Evolutionary conservation across 768 basidiomycete genomes (phyloP).

Genomic region (Mycena indigotica): DNA sequence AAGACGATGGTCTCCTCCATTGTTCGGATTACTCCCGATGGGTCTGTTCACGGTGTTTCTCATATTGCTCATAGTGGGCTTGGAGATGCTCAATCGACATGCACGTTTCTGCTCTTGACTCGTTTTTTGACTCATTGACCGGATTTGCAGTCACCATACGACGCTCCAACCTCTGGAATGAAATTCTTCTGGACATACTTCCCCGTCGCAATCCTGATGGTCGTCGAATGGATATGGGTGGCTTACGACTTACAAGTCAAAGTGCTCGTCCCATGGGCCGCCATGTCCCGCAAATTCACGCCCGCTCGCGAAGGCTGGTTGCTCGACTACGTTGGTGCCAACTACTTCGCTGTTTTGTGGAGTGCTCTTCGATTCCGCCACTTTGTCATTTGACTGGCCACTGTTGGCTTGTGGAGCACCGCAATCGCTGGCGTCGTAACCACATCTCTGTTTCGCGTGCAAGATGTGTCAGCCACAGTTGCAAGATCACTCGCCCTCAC

Average conservation of each 20-base stretch:
- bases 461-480: neutral
- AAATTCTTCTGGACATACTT: slow-evolving; percentile 10
- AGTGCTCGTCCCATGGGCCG: slow-evolving; percentile 12
- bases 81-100: neutral
- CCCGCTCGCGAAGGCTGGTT: slow-evolving; percentile 8
- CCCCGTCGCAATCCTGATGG: slow-evolving; percentile 7
- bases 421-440: slow-evolving; percentile 12
- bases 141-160: slow-evolving; percentile 6
- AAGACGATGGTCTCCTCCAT: neutral
- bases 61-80: neutral
- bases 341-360: neutral
- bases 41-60: neutral
- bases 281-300: slow-evolving; percentile 2
- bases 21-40: neutral
- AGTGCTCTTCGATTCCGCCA: slow-evolving; percentile 8
- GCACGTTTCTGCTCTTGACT: neutral
- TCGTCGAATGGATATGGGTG: slow-evolving; percentile 10
- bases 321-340: slow-evolving; percentile 9
- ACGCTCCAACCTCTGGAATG: slow-evolving; percentile 2
- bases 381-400: slow-evolving; percentile 4
- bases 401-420: slow-evolving; percentile 8
- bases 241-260: slow-evolving; percentile 14
- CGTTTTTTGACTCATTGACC: neutral
- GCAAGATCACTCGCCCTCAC: neutral
- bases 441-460: slow-evolving; percentile 8